Evolutionary conservation across 2,329 filamentous ascomycete species (phyloP).

Genomic region (Dactylellina haptotyla): DNA sequence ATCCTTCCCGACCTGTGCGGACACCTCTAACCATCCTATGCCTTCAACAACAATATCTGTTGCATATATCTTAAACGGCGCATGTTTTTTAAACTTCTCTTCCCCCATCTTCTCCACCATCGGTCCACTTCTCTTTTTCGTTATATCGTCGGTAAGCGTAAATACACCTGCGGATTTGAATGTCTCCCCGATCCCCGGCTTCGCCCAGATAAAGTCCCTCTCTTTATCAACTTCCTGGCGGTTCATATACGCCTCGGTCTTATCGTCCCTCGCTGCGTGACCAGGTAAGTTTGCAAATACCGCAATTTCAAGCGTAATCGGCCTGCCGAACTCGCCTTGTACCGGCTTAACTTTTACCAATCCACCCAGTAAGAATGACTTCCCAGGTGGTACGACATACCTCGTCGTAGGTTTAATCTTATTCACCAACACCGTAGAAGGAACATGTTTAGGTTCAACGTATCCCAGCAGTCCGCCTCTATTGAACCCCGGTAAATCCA

Average conservation of each 20-base stretch:
- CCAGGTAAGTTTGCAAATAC: slow-evolving; percentile 79
- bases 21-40: slow-evolving; percentile 90
- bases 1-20: slow-evolving; percentile 77
- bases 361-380: slow-evolving; percentile 85
- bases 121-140: slow-evolving; percentile 76
- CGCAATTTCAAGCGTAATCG: slow-evolving; percentile 30
- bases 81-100: slow-evolving; percentile 71
- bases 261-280: slow-evolving; percentile 81
- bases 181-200: neutral
- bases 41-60: slow-evolving; percentile 90
- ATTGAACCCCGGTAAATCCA: slow-evolving; percentile 78
- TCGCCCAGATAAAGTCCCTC: slow-evolving; percentile 18
- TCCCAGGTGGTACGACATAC: slow-evolving; percentile 75
- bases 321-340: slow-evolving; percentile 62
- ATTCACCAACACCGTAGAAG: slow-evolving; percentile 76
- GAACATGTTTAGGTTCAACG: slow-evolving; percentile 50
- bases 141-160: slow-evolving; percentile 82
- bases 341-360: slow-evolving; percentile 86
- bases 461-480: slow-evolving; percentile 54
- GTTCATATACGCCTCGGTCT: slow-evolving; percentile 66
- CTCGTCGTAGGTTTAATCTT: slow-evolving; percentile 80
- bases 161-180: slow-evolving; percentile 75
- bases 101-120: slow-evolving; percentile 69
- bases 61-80: slow-evolving; percentile 83
- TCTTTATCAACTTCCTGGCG: neutral